Percentiles rank a stretch among this genome's conserved stretches.
Evolutionary conservation across 305 asterid species (phyloP).

Genomic region (Ilex paraguariensis): DNA sequence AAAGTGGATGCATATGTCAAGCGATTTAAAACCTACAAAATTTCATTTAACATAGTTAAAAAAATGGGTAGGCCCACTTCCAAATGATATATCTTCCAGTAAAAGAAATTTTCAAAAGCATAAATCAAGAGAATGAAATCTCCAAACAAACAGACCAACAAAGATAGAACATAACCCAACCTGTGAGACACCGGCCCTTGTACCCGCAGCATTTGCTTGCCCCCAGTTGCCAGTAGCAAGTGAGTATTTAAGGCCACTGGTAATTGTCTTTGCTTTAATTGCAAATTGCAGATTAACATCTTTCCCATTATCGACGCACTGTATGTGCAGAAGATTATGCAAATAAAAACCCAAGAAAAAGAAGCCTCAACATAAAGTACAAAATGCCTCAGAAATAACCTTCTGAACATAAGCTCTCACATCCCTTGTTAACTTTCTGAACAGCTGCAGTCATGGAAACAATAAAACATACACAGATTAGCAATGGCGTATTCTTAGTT

Average conservation of each 20-base stretch:
- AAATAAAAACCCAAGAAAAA: constrained; percentile 7
- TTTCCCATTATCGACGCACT: constrained; percentile 99
- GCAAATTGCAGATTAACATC: constrained; percentile 98
- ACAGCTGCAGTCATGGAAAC: constrained; percentile 60
- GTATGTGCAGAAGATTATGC: constrained; percentile 18
- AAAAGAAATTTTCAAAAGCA: neutral
- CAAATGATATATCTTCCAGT: neutral
- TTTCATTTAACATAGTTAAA: constrained; percentile 11
- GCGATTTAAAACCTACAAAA: constrained; percentile 86
- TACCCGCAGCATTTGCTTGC: constrained; percentile 98
- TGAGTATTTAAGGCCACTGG: constrained; percentile 93
- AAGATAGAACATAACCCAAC: constrained; percentile 25
- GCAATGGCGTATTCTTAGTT: constrained; percentile 9
- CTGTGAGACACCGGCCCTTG: constrained; percentile 99
- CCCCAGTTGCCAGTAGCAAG: constrained; percentile 99
- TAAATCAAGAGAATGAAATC: neutral
- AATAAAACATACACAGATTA: constrained; percentile 22
- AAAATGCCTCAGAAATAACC: constrained; percentile 39
- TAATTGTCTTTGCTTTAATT: constrained; percentile 91
- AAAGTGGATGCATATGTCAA: constrained; percentile 95
- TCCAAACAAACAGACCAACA: neutral
- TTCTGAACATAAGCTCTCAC: constrained; percentile 95
- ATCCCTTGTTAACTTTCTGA: constrained; percentile 96
- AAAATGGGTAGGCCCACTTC: neutral
- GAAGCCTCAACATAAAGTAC: constrained; percentile 14